Evolutionary conservation across 2,329 filamentous ascomycete species (phyloP), one percentile per base, ranked within the genome.

Genomic region (Colletotrichum scovillei): DNA sequence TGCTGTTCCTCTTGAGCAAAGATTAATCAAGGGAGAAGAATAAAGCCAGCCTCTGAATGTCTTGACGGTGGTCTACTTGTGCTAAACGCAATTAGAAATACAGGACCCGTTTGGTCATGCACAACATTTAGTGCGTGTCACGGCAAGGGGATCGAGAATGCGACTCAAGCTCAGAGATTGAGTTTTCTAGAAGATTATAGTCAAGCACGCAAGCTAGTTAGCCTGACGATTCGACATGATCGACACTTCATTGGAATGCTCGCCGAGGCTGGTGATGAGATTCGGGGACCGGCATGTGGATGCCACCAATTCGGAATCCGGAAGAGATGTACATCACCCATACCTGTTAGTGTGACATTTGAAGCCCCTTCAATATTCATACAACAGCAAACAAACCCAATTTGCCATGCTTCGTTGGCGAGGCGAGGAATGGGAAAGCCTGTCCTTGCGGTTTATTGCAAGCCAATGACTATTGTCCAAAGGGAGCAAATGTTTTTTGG

Each of bases 191-290:
- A 3, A 30, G 16, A 68, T 52, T 35, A 59, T 52, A 56, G 24
- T 19, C 26, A n/a, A 60, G 22, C 46, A 56, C n/a, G 26, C 26
- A n/a, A 60, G 22, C 24, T 52, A 14, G 24, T 35, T 46, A 16
- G 35, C n/a, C 28, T 57, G 24, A 49, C 19, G 42, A 2, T 22
- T 49, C 42, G 19, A 49, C 14, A 42, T 63, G 64, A 68, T 68
- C 52, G 58, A 63, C 69, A 52, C 64, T 38, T 53, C 26, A 46
- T 42, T 38, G 57, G 69, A 72, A 72, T 68, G 64, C 24, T 57
- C 57, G 64, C 46, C 35, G 16, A 63, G 35, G 28, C 35, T 38
- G 57, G 30, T 32, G n/a, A 53, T 30, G 62, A 66, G 28, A 58
- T 60, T 60, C 35, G 49, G 63, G 32, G 28, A 30, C 52, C 52